phyloP scores from a whole-genome alignment of 1,284 basidiomycete species.

The Moesziomyces sp. region DNA sequence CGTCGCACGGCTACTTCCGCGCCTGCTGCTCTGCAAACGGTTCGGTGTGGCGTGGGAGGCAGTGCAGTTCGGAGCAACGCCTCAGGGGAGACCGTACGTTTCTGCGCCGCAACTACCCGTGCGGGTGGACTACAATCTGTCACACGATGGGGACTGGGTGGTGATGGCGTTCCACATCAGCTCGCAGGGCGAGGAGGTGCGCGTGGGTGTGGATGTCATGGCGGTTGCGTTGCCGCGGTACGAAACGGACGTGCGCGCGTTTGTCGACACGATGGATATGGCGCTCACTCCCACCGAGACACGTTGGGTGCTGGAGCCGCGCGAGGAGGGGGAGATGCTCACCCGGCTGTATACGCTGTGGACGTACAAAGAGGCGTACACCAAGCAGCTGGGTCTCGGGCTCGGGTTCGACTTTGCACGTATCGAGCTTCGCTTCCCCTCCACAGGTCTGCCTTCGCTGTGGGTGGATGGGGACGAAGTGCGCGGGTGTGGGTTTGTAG shows the following conservation, averaged over 20 bases:
- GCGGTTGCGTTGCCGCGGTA: conserved; percentile 53
- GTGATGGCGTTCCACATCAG: conserved; percentile 48
- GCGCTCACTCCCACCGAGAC: conserved; percentile 50
- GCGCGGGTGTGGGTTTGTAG: conserved; percentile 26
- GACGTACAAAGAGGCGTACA: conserved; percentile 67
- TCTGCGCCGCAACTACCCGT: neutral
- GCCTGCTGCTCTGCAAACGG: conserved; percentile 16
- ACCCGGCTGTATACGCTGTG: conserved; percentile 53
- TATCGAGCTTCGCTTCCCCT: conserved; percentile 48
- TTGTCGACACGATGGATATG: conserved; percentile 61
- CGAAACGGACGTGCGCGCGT: conserved; percentile 37
- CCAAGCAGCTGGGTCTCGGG: conserved; percentile 60
- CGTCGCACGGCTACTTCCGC: conserved; percentile 43
- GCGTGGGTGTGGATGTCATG: conserved; percentile 64
- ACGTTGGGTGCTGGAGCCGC: conserved; percentile 38
- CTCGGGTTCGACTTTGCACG: conserved; percentile 61
- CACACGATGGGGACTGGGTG: conserved; percentile 65
- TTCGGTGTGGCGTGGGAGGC: conserved; percentile 15
- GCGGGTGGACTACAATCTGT: conserved; percentile 58
- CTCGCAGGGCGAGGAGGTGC: neutral
- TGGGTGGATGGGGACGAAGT: conserved; percentile 11
- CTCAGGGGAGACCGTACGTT: conserved; percentile 41
- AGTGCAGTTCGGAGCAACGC: conserved; percentile 13
- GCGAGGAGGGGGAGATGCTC: conserved; percentile 20
- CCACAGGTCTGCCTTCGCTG: conserved; percentile 1